Conservation (phyloP, 176 grass and related monocot species). For the Ensete glaucum region DNA sequence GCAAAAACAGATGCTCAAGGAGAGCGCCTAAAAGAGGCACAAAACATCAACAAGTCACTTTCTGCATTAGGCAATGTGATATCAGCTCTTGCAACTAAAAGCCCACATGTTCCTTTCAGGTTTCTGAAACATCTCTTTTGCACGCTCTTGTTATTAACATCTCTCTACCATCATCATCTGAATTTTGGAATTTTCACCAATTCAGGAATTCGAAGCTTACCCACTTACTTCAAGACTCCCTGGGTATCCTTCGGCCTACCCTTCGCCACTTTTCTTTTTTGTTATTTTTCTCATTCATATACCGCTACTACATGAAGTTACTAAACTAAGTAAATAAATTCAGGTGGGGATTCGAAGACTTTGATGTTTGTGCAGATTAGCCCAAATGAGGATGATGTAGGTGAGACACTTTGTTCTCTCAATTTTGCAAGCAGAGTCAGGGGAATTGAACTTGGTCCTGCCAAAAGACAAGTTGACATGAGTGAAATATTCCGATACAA, state of each 20-base stretch:
- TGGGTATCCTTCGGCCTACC: conserved; percentile 35
- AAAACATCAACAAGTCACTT: conserved; percentile 93
- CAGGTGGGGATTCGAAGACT: conserved; percentile 95
- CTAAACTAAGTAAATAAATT: conserved; percentile 19
- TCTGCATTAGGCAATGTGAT: conserved; percentile 96
- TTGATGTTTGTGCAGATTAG: conserved; percentile 99
- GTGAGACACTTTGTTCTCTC: conserved; percentile 88
- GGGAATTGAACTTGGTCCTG: conserved; percentile 89
- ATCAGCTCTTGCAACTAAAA: conserved; percentile 94
- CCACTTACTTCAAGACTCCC: conserved; percentile 86
- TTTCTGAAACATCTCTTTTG: conserved; percentile 12
- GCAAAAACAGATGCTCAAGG: conserved; percentile 96
- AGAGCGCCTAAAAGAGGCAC: conserved; percentile 89
- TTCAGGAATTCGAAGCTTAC: conserved; percentile 90
- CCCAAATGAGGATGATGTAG: conserved; percentile 80
- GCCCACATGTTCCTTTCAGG: conserved; percentile 83
- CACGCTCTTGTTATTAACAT: neutral
- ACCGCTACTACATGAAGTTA: neutral
- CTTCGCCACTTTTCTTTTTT: neutral
- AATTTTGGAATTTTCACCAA: conserved; percentile 7
- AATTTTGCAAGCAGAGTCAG: conserved; percentile 93
- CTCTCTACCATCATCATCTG: neutral
- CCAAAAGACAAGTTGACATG: conserved; percentile 74
- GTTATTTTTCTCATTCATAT: conserved; percentile 6
- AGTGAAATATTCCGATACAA: conserved; percentile 84